A percentile compares a stretch with the other conserved stretches of the same genome.
These are phyloP conservation scores for Dothistroma septosporum DNA, from an alignment of 2,329 filamentous ascomycete genomes.

Conservation along the genomic window DNA sequence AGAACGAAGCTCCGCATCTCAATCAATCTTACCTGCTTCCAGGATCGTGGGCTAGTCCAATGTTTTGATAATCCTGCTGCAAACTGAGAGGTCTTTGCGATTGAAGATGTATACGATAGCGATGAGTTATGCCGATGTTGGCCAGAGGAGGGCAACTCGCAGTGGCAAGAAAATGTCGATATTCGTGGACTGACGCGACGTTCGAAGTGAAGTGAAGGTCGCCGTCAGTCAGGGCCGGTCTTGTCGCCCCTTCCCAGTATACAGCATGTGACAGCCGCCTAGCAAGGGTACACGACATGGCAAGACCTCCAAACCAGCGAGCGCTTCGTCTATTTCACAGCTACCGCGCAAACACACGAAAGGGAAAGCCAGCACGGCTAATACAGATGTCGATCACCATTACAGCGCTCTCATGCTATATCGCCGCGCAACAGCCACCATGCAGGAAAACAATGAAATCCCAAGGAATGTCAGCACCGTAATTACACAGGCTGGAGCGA, in stretches of 20 bases:
- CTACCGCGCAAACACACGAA: not conserved
- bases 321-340: not conserved
- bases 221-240: too few species aligned
- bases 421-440: not conserved
- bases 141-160: too few species aligned
- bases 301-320: not conserved
- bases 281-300: not conserved
- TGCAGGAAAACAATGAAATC: not conserved
- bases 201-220: too few species aligned
- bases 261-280: not conserved
- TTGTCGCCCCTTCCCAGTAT: not conserved
- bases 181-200: too few species aligned
- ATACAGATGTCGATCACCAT: not conserved
- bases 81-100: too few species aligned
- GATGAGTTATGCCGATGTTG: too few species aligned
- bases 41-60: too few species aligned
- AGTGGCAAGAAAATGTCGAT: too few species aligned
- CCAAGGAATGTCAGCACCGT: not conserved
- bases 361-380: not conserved
- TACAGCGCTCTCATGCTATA: not conserved
- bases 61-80: too few species aligned
- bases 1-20: not conserved
- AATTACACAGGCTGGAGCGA: not conserved
- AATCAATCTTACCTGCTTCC: not conserved
- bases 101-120: too few species aligned